Conservation (phyloP, 768 basidiomycete species). For the Pisolithus sp. region DNA sequence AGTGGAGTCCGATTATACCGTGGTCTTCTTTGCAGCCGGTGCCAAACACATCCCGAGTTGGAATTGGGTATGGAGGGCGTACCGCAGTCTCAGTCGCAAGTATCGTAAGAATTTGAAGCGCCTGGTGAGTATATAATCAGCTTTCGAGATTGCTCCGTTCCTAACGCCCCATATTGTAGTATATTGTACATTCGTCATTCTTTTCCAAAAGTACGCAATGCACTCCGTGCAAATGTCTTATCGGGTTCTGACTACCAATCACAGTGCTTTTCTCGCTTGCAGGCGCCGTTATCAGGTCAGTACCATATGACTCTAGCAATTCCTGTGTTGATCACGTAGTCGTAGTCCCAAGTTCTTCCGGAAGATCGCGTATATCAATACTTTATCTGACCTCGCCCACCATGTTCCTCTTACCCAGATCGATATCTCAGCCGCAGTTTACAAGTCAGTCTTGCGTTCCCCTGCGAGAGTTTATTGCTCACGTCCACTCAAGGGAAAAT, state of each 20-base stretch:
- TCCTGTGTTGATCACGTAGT: not conserved
- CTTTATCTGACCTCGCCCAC: slow-evolving; percentile 70
- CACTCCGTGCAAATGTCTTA: not conserved
- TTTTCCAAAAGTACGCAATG: slow-evolving; percentile 71
- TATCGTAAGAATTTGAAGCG: slow-evolving; percentile 86
- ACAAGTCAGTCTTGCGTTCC: slow-evolving; percentile 51
- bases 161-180: slow-evolving; percentile 37
- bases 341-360: slow-evolving; percentile 85
- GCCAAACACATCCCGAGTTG: slow-evolving; percentile 67
- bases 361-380: slow-evolving; percentile 71
- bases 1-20: slow-evolving; percentile 88
- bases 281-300: slow-evolving; percentile 80
- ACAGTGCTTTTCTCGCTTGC: slow-evolving; percentile 85
- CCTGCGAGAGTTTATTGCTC: not conserved
- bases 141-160: not conserved
- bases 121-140: slow-evolving; percentile 42
- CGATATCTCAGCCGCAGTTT: slow-evolving; percentile 76
- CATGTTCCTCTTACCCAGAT: slow-evolving; percentile 83
- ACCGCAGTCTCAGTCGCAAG: slow-evolving; percentile 71
- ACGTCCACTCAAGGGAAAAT: slow-evolving; percentile 56
- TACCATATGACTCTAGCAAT: not conserved
- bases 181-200: slow-evolving; percentile 82
- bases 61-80: slow-evolving; percentile 92
- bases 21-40: slow-evolving; percentile 83
- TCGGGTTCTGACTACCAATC: slow-evolving; percentile 7